phyloP scores from a whole-genome alignment of 768 basidiomycete genomes.

The Kwoniella mangroviensis region DNA sequence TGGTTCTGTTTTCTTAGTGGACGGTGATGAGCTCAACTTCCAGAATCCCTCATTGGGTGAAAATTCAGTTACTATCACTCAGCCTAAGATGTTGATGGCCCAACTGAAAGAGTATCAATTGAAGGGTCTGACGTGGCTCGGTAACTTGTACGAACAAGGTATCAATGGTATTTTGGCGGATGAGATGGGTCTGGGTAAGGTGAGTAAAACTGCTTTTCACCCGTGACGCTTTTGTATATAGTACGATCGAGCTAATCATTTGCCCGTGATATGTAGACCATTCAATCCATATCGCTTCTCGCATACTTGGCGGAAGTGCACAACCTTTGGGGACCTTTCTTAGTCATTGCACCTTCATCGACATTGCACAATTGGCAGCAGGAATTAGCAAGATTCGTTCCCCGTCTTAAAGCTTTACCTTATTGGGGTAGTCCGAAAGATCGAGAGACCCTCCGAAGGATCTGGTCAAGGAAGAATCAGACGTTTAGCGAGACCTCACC shows the following conservation, averaged over 20 bases:
- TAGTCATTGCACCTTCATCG: constrained; percentile 95
- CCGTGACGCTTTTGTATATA: background rate
- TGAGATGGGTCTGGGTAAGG: constrained; percentile 80
- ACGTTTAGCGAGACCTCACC: constrained; percentile 93
- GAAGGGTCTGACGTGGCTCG: constrained; percentile 97
- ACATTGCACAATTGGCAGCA: constrained; percentile 99
- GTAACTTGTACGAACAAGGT: constrained; percentile 95
- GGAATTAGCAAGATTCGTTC: constrained; percentile 93
- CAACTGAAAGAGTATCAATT: constrained; percentile 97
- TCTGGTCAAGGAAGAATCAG: constrained; percentile 98
- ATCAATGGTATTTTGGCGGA: constrained; percentile 99
- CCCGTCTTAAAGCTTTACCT: constrained; percentile 87
- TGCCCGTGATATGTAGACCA: constrained; percentile 62
- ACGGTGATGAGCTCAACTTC: constrained; percentile 90
- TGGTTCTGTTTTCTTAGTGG: constrained; percentile 29
- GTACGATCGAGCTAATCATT: no score
- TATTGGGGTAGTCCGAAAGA: constrained; percentile 99
- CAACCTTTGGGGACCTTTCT: constrained; percentile 98
- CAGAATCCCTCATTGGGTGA: constrained; percentile 93
- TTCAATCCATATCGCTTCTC: constrained; percentile 94
- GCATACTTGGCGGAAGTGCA: constrained; percentile 96
- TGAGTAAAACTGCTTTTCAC: constrained; percentile 23
- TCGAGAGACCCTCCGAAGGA: constrained; percentile 87
- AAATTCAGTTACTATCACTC: constrained; percentile 80
- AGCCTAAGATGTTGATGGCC: constrained; percentile 95